Conservation (phyloP, 768 basidiomycete species). For the Kwoniella sp. region DNA sequence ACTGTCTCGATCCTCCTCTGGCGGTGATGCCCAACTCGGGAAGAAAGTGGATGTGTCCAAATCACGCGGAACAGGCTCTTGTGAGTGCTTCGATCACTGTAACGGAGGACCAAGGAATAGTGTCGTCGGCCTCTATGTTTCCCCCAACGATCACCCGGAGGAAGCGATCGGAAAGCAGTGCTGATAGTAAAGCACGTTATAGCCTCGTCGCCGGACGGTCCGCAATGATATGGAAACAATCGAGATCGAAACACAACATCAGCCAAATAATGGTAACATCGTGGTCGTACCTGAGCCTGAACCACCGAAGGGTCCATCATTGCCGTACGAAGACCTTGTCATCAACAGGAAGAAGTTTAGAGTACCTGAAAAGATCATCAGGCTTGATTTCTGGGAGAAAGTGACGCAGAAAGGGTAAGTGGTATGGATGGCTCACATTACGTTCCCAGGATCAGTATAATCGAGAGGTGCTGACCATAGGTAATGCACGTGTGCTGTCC, state of each 20-base stretch:
- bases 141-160: not conserved
- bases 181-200: not conserved
- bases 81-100: conserved; percentile 62
- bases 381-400: conserved; percentile 94
- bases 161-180: not conserved
- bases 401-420: conserved; percentile 36
- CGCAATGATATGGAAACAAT: conserved; percentile 69
- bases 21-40: conserved; percentile 78
- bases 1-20: conserved; percentile 90
- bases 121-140: no score
- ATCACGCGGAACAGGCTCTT: conserved; percentile 83
- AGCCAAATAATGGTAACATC: conserved; percentile 89
- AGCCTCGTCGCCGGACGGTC: conserved; percentile 82
- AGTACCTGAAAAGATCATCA: conserved; percentile 86
- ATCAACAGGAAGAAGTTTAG: conserved; percentile 76
- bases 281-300: conserved; percentile 75
- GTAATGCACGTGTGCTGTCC: no score
- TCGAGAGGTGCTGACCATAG: no score
- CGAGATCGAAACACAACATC: conserved; percentile 71
- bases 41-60: conserved; percentile 99
- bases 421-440: not conserved
- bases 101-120: not conserved
- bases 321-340: conserved; percentile 50
- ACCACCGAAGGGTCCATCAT: conserved; percentile 14
- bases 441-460: no score